These are phyloP conservation scores for Pseudogymnoascus sp. DNA, from an alignment of 2,329 filamentous ascomycete species.

Conservation along the genomic window DNA sequence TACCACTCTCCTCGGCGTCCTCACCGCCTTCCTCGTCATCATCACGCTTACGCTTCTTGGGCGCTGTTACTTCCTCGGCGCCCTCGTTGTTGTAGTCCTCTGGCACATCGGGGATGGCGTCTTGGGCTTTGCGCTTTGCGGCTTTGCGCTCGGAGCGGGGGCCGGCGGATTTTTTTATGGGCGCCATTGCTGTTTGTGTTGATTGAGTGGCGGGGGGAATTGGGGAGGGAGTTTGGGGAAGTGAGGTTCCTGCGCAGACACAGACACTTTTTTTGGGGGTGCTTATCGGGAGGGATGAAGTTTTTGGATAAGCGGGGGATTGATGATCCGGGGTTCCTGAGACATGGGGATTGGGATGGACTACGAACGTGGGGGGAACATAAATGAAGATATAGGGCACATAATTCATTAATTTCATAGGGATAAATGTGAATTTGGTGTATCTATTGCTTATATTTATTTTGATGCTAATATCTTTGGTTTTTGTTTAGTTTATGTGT, in stretches of 20 bases:
- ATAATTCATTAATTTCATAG: not conserved
- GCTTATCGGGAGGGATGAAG: not conserved
- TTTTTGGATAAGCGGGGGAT: not conserved
- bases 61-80: conserved; percentile 11
- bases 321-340: not conserved
- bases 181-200: not conserved
- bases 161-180: not conserved
- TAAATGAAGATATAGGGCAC: not conserved
- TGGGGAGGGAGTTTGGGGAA: too few species aligned
- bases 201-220: not conserved
- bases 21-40: conserved; percentile 21
- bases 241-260: not conserved
- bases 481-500: too few species aligned
- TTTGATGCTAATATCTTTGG: not conserved
- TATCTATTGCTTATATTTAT: not conserved
- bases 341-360: not conserved
- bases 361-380: not conserved
- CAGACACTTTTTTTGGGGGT: not conserved
- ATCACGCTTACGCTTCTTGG: not conserved
- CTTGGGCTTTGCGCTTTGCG: conserved; percentile 29
- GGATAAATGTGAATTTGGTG: too few species aligned
- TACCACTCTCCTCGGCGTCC: conserved; percentile 14
- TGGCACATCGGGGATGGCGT: conserved; percentile 30
- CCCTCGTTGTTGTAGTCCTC: conserved; percentile 16
- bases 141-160: conserved; percentile 29